phyloP scores from a whole-genome alignment of 2,329 filamentous ascomycete genomes.

The Pseudopyrenochaeta lycopersici region DNA sequence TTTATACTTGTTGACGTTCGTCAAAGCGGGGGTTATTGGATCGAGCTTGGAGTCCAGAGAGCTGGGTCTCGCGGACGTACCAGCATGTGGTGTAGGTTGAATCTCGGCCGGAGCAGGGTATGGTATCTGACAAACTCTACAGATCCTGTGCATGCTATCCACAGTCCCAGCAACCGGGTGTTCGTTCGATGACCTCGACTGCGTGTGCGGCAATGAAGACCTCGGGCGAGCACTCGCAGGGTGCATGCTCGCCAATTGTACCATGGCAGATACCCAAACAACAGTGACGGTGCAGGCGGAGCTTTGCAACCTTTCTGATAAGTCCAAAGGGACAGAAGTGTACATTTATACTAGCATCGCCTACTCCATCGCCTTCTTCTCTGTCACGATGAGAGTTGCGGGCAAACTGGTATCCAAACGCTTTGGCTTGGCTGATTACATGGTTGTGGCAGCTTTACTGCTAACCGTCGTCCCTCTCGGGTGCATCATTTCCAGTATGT shows the following conservation, averaged over 20 bases:
- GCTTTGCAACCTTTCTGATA: slow-evolving; percentile 28
- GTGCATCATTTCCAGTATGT: slow-evolving; percentile 29
- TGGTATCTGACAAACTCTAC: background rate
- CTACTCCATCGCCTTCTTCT: slow-evolving; percentile 22
- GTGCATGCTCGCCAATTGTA: slow-evolving; percentile 38
- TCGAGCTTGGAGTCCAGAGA: slow-evolving; percentile 2
- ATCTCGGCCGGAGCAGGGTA: background rate
- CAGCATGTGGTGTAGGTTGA: slow-evolving; percentile 19
- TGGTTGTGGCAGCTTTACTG: slow-evolving; percentile 24
- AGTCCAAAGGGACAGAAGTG: slow-evolving; percentile 20
- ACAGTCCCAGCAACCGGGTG: slow-evolving; percentile 23
- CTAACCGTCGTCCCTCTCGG: slow-evolving; percentile 27
- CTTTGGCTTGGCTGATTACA: slow-evolving; percentile 27
- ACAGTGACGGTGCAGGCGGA: slow-evolving; percentile 27
- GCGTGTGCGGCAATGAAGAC: slow-evolving; percentile 20
- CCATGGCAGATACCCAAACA: slow-evolving; percentile 30
- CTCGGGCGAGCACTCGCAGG: slow-evolving; percentile 18
- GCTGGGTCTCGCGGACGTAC: slow-evolving; percentile 16
- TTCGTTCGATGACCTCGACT: slow-evolving; percentile 18
- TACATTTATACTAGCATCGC: slow-evolving; percentile 19
- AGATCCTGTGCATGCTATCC: slow-evolving; percentile 20
- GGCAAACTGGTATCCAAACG: slow-evolving; percentile 23
- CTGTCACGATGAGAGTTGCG: slow-evolving; percentile 19
- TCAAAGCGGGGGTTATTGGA: background rate
- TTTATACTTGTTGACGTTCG: slow-evolving; percentile 6